phyloP scores from a whole-genome alignment of 805 yeast genomes.

The Torulaspora delbrueckii region DNA sequence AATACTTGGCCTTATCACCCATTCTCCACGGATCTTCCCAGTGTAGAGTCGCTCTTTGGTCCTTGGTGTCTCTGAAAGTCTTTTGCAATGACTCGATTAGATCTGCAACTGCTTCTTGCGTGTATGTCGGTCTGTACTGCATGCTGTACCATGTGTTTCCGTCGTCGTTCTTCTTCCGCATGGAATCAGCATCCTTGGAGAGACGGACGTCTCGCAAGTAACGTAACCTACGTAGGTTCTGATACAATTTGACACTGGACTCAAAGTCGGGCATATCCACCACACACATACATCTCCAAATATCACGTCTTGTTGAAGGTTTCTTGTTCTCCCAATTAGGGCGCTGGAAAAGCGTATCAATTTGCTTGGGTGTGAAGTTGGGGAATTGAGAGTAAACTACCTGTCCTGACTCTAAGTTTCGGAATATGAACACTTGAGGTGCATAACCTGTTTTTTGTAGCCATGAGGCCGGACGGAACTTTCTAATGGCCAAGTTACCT shows the following conservation, averaged over 20 bases:
- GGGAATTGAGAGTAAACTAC: constrained; percentile 86
- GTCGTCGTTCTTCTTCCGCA: constrained; percentile 67
- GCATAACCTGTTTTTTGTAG: constrained; percentile 57
- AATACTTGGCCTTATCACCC: constrained; percentile 64
- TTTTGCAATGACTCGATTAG: constrained; percentile 37
- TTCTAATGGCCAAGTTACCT: constrained; percentile 23
- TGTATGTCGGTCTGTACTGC: constrained; percentile 82
- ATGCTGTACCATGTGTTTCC: constrained; percentile 85
- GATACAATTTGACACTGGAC: constrained; percentile 65
- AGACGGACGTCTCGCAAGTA: constrained; percentile 63
- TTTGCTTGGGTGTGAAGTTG: constrained; percentile 44
- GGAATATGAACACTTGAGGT: constrained; percentile 78
- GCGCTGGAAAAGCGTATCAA: constrained; percentile 55
- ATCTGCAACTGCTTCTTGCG: constrained; percentile 91
- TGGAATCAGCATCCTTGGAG: constrained; percentile 53
- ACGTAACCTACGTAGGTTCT: constrained; percentile 69
- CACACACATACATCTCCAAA: constrained; percentile 89
- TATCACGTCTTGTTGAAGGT: constrained; percentile 75
- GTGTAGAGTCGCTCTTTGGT: constrained; percentile 43
- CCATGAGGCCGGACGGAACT: constrained; percentile 57
- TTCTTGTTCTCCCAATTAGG: constrained; percentile 88
- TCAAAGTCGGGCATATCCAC: constrained; percentile 60
- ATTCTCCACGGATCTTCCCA: constrained; percentile 90
- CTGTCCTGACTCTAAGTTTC: constrained; percentile 85
- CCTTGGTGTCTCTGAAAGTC: constrained; percentile 23